Evolutionary conservation across 805 yeast species (phyloP), one percentile per base, ranked within the genome.

Genomic region (Dipodascopsis tothii): DNA sequence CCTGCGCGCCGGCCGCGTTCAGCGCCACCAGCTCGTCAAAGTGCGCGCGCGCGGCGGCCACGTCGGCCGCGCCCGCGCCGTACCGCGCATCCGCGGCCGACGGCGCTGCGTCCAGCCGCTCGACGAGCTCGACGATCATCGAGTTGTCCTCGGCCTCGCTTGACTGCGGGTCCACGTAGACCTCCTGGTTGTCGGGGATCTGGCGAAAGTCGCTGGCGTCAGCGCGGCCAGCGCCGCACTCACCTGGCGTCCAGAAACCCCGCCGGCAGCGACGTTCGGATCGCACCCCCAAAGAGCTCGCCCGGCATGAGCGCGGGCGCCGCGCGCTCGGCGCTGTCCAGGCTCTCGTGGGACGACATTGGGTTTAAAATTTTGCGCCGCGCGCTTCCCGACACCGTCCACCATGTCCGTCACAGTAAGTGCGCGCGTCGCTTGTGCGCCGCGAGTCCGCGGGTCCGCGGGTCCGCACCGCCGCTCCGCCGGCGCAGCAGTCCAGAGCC

Each of bases 161-260:
- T 3, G 45, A 33, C 3, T 60, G 60, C 5, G 62, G 60, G 40
- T 71, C 72, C 2, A 88, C 77, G 61, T 74, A 92, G 21, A 90
- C 96, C 61, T 90, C 98, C 60, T 92, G 97, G 1, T 87, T 79
- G 57, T 92, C 96, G 0, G 98, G 97, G 2, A 92, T 76, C 48
- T 84, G 84, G 44, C 98, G 68, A 39, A 88, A 60, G 30, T 68
- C 61, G 1, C 95, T 52, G 22, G 5, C 11, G 32, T 9, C 17
- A 3, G n/a, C 27, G 4, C 21, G 4, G 5, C 3, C n/a, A 17
- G 34, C 14, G 5, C 21, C 3, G 32, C 16, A 21, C 4, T 6
- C 14, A 48, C 52, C 54, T 81, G 0, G 87, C 96, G 61, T 92
- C 96, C 1, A 81, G 58, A 39, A 81, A 69, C 0, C 73, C 74